Conservation (phyloP, 208 protist species). For the Sergeia podlipaevii region DNA sequence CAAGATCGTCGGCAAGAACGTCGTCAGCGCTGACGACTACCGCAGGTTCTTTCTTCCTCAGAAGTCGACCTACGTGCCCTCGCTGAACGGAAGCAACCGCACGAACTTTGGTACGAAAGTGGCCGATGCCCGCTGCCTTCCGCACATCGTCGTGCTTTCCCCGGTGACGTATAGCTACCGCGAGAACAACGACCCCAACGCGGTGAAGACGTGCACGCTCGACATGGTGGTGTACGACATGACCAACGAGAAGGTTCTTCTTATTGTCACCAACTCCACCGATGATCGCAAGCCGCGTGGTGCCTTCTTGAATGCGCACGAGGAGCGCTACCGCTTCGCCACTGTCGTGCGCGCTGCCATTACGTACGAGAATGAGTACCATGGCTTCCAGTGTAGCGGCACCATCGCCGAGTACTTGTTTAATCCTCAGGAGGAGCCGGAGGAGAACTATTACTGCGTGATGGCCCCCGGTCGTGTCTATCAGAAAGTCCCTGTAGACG, state of each 20-base stretch:
- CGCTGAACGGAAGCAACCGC: slow-evolving; percentile 60
- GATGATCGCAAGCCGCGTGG: slow-evolving; percentile 65
- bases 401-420: slow-evolving; percentile 85
- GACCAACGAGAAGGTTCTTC: slow-evolving; percentile 83
- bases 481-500: slow-evolving; percentile 40
- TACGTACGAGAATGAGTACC: slow-evolving; percentile 74
- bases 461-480: slow-evolving; percentile 73
- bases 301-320: slow-evolving; percentile 71
- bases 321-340: slow-evolving; percentile 81
- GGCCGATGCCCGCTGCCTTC: slow-evolving; percentile 47
- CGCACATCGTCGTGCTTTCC: slow-evolving; percentile 67
- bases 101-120: slow-evolving; percentile 52
- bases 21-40: slow-evolving; percentile 63
- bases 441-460: slow-evolving; percentile 89
- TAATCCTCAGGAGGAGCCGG: slow-evolving; percentile 54
- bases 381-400: slow-evolving; percentile 73
- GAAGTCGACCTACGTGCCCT: slow-evolving; percentile 71
- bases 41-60: slow-evolving; percentile 72
- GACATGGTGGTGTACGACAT: slow-evolving; percentile 83
- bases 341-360: slow-evolving; percentile 76
- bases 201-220: slow-evolving; percentile 52
- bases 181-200: slow-evolving; percentile 79
- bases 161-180: slow-evolving; percentile 76
- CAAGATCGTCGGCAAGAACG: slow-evolving; percentile 78
- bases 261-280: slow-evolving; percentile 70